Evolutionary conservation across 2,329 filamentous ascomycete species (phyloP), one percentile per base, ranked within the genome.

Genomic region (Teratosphaeria pseudoeucalypti): DNA sequence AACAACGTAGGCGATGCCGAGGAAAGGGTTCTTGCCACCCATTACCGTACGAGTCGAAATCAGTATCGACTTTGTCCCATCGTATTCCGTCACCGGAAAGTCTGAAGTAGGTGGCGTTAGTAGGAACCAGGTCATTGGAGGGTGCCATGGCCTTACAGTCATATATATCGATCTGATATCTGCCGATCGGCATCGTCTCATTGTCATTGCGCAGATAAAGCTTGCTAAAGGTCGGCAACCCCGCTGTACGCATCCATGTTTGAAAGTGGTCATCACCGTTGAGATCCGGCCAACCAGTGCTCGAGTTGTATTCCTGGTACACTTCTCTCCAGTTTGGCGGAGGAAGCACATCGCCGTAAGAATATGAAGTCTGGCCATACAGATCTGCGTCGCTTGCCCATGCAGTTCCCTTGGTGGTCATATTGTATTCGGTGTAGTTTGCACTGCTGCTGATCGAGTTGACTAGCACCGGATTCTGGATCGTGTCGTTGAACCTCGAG

Each of bases 161-260:
- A 60, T 85, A 80, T 63, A 97, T 88, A 57, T 88, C 79, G 57
- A 99, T 77, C 63, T 84, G 78, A 73, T 99, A 99, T 23, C 77
- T 83, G 32, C 92, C 94, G 16, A 77, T 71, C 37, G 72, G 68
- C 87, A 99, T 87, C 0, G 77, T 72, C 1, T 81, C 77, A 0
- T 79, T 79, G 71, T 96, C 87, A 70, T 96, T 96, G 61, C 91
- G 83, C 73, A 87, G 83, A 54, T 90, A 90, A 54, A 99, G 79
- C 78, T 99, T 99, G 82, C 89, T 96, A 73, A 99, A 99, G 5
- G 87, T 88, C 0, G 94, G 94, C 68, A 97, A 77, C 60, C 92
- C 94, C 27, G 94, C 94, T 1, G 95, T 95, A 67, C 94, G 86
- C 94, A 99, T 99, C 94, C 94, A 99, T 26, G 97, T 92, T 76